These are phyloP conservation scores for Aureobasidium sp. DNA, from an alignment of 2,329 filamentous ascomycete genomes.

Conservation along the genomic window DNA sequence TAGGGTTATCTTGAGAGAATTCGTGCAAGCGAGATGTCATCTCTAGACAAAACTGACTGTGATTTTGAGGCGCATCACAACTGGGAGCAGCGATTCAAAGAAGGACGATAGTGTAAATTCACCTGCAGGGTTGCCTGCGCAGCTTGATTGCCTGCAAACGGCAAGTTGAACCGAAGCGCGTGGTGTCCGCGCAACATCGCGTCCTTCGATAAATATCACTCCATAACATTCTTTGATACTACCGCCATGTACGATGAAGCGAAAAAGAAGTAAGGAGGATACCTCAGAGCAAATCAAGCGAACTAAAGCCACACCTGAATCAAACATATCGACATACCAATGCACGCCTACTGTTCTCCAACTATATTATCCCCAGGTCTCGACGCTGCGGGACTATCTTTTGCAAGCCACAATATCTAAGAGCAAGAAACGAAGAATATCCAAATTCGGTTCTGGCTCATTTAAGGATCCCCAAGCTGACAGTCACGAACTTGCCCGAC, in stretches of 20 bases:
- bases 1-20: too few species aligned
- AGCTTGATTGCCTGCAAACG: too few species aligned
- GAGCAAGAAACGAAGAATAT: conserved; percentile 41
- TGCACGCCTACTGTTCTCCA: conserved; percentile 37
- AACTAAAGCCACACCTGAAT: neutral
- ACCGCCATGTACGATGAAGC: neutral
- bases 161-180: conserved; percentile 11
- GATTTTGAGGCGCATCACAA: too few species aligned
- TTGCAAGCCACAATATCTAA: conserved; percentile 65
- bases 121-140: too few species aligned
- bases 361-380: conserved; percentile 59
- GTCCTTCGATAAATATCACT: neutral
- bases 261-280: neutral
- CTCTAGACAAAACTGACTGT: too few species aligned
- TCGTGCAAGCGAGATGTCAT: too few species aligned
- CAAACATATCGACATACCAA: neutral
- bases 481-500: conserved; percentile 38
- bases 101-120: too few species aligned
- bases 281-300: neutral
- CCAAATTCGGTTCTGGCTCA: conserved; percentile 43
- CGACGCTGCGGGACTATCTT: conserved; percentile 64
- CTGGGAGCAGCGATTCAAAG: too few species aligned
- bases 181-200: neutral
- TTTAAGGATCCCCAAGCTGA: conserved; percentile 30
- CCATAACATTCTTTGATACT: neutral